Conservation (phyloP, 768 basidiomycete genomes). For the Lyophyllum decastes region DNA sequence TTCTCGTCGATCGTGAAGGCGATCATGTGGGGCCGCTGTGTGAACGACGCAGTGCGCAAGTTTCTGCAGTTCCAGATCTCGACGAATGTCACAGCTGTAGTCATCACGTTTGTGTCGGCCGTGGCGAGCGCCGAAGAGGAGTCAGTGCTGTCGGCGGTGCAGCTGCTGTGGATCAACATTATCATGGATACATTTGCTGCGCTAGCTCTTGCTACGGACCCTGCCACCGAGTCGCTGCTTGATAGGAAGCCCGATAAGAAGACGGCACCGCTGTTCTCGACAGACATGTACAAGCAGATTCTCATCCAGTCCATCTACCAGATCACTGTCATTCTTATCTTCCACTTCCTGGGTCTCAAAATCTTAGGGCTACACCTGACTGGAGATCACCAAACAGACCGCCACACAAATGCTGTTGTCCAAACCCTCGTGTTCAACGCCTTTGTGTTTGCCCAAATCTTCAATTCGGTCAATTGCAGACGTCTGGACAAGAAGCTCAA, state of each 20-base stretch:
- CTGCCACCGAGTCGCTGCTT: conserved; percentile 77
- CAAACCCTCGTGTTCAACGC: conserved; percentile 94
- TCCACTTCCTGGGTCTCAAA: conserved; percentile 79
- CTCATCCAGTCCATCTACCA: conserved; percentile 88
- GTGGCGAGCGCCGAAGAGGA: conserved; percentile 74
- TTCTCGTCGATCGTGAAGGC: conserved; percentile 96
- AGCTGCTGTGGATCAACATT: conserved; percentile 97
- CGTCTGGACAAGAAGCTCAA: conserved; percentile 85
- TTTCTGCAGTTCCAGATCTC: conserved; percentile 96
- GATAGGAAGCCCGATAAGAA: conserved; percentile 91
- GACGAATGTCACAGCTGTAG: conserved; percentile 93
- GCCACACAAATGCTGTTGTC: conserved; percentile 48
- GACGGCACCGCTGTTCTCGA: conserved; percentile 84
- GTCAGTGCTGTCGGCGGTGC: conserved; percentile 93
- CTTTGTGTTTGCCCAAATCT: conserved; percentile 98
- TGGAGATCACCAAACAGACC: conserved; percentile 26
- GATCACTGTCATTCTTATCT: conserved; percentile 76
- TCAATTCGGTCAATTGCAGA: conserved; percentile 92
- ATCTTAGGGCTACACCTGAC: conserved; percentile 65
- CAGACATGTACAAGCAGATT: conserved; percentile 98
- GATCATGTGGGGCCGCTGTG: conserved; percentile 99
- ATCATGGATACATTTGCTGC: conserved; percentile 99
- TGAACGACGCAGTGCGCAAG: conserved; percentile 97
- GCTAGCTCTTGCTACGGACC: conserved; percentile 95
- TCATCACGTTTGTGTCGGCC: conserved; percentile 91